A percentile compares a stretch with the other conserved stretches of the same genome.
Conservation (phyloP, 148 eudicot genomes). For the Linanthus parryae region DNA sequence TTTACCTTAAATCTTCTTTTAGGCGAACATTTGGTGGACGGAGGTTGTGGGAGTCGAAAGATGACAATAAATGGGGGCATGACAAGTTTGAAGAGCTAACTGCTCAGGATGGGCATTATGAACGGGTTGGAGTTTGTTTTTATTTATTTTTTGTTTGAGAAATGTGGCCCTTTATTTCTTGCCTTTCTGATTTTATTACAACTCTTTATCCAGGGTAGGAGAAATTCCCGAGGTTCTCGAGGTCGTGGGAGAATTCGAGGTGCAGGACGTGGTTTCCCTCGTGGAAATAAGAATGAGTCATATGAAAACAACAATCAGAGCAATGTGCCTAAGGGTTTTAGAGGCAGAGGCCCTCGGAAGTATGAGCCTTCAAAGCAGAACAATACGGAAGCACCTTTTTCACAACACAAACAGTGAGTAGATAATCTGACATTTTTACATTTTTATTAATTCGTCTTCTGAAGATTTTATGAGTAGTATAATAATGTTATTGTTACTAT, state of each 20-base stretch:
- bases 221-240: slow-evolving; percentile 63
- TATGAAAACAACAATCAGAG: slow-evolving; percentile 33
- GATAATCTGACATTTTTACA: not conserved
- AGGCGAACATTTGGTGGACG: slow-evolving; percentile 88
- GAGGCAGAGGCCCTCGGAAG: slow-evolving; percentile 85
- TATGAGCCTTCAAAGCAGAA: slow-evolving; percentile 58
- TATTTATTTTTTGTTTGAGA: not conserved
- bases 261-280: slow-evolving; percentile 39
- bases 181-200: too few species aligned
- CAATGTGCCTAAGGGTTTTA: slow-evolving; percentile 52
- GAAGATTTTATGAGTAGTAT: too few species aligned
- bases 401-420: slow-evolving; percentile 67
- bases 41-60: slow-evolving; percentile 90
- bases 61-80: slow-evolving; percentile 96
- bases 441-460: not conserved
- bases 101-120: slow-evolving; percentile 42
- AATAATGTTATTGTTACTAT: not conserved
- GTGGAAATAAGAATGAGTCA: slow-evolving; percentile 36
- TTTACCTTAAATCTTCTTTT: too few species aligned
- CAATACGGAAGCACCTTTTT: slow-evolving; percentile 31
- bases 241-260: slow-evolving; percentile 72
- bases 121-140: slow-evolving; percentile 74
- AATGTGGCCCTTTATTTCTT: not conserved
- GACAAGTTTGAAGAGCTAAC: slow-evolving; percentile 96
- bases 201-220: slow-evolving; percentile 64